Evolutionary conservation across 106 monocot species (phyloP).

Genomic region (Platanthera zijinensis): DNA sequence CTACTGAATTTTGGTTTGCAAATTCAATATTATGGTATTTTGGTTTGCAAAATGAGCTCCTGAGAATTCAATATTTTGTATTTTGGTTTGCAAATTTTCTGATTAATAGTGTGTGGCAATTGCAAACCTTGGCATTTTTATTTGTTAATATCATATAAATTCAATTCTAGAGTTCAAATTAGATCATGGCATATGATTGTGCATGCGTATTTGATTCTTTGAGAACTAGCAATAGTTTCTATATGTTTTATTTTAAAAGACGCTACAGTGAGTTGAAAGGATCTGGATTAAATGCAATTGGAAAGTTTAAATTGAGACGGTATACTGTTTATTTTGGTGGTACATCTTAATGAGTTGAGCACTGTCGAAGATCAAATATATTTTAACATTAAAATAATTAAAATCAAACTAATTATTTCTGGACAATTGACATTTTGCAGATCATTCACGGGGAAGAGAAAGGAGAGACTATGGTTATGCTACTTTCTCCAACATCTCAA

Average conservation of each 20-base stretch:
- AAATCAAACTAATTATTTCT: neutral
- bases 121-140: no score
- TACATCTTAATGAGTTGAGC: neutral
- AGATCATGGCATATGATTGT: no score
- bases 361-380: neutral
- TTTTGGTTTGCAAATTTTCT: no score
- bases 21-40: no score
- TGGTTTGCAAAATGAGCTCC: no score
- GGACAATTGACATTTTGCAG: slow-evolving; percentile 28
- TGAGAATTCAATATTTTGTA: no score
- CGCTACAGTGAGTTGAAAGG: neutral
- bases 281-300: neutral
- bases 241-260: neutral
- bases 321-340: neutral
- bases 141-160: no score
- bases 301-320: neutral
- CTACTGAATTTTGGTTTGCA: no score
- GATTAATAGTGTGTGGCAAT: no score
- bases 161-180: no score
- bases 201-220: no score
- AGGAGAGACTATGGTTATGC: slow-evolving; percentile 64
- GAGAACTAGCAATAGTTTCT: no score
- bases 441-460: slow-evolving; percentile 70
- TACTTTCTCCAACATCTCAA: slow-evolving; percentile 64
- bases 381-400: neutral